Base-by-base conservation (phyloP, 495 filamentous ascomycete genomes). In the Glarea lozoyensis region DNA sequence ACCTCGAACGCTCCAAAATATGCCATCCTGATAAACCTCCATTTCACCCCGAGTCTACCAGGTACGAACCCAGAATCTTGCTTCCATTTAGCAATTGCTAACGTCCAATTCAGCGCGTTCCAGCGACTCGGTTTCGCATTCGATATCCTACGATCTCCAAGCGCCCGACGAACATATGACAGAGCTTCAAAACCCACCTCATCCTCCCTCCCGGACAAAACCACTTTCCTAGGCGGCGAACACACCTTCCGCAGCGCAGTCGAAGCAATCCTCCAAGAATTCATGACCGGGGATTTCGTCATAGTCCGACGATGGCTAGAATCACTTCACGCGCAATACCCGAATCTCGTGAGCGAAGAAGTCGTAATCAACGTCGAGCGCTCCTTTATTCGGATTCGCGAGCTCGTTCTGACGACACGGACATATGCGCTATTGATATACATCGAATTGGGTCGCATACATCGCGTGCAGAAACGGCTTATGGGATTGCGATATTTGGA, bases 91-190 rank as follows among this genome's bases (percentile, higher is more conserved):
- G 40, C 34, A 43, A 27, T 17, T 49, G 19, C 29, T 22, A 32
- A 33, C 13, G 4, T 36, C 20, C 6, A n/a, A n/a, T n/a, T n/a
- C 30, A 59, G 61, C 21, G 64, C 64, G 5, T 67, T 67, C 39
- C 64, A 67, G 41, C 54, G 64, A 20, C 57, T 67, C n/a, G 62
- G 54, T 6, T 66, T 68, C 40, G 64, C 64, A 12, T 67, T 61
- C 34, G 62, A 66, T 40, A 65, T 67, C 34, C 59, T 67, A 10
- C 62, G 61, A 45, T 62, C 61, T 1, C 59, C 62, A 1, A 54
- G 53, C 15, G 45, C 61, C 11, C 59, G 64, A 15, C 44, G 50
- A 37, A 60, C 59, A 32, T 67, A 67, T 32, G 62, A 66, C 41
- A 55, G 54, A n/a, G 63, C 46, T 16, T 59, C 45, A 18, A 58